Evolutionary conservation across 768 basidiomycete species (phyloP), one percentile per base, ranked within the genome.

Genomic region (Auricularia sp.): DNA sequence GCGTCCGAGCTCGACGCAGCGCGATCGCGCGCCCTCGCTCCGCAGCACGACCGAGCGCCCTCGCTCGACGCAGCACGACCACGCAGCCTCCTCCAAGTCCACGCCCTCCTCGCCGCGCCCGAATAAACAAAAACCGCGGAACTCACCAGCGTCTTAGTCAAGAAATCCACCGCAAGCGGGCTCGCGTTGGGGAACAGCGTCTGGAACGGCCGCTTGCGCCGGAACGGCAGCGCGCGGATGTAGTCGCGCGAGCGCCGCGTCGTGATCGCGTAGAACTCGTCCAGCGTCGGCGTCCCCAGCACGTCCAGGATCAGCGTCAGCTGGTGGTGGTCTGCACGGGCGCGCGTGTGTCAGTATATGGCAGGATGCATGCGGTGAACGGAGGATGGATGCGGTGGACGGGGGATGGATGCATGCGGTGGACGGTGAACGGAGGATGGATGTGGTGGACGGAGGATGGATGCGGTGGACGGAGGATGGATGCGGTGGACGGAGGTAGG

Each of bases 211-310:
- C 83, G 82, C 69, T 84, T 85, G 78, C 94, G 96, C 68, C 90
- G 84, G 84, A 98, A 97, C 1, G 95, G 96, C 69, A 99, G 77
- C 1, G 92, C 91, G 21, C 95, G 89, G 67, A 98, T 90, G 75
- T 98, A 98, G 73, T 98, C 95, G 56, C 94, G 87, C 61, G 94
- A 96, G 63, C 95, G 80, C 18, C 88, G 83, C 10, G 93, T 92
- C 16, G 92, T 94, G 73, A 99, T 98, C 45, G 92, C 92, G 77
- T 98, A 94, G 77, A 98, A 98, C 72, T 98, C 97, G 69, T 99
- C 97, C 64, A 98, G 80, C 2, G 94, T 92, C 2, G 97, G 97
- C 37, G 97, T 98, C 29, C 97, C 97, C 56, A 99, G 86, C 36
- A 98, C 92, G 70, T 98, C 95, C 71, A 98, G 84, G 73, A 98